A percentile compares a stretch with the other conserved stretches of the same genome.
Conservation (phyloP, 352 stramenopile genomes). For the Detonula confervacea region DNA sequence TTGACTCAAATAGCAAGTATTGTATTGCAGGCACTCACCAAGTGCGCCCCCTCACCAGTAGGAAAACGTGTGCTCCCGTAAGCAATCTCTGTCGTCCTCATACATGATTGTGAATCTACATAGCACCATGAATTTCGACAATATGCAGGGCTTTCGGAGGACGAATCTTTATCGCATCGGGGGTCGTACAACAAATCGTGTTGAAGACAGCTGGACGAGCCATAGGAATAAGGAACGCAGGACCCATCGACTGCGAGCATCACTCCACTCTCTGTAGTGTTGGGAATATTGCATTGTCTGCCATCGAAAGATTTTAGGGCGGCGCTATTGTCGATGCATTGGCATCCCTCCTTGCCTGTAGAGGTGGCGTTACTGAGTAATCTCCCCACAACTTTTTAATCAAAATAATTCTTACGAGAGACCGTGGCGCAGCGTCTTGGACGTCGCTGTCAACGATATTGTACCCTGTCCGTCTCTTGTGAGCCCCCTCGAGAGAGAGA, state of each 20-base stretch:
- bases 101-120: neutral
- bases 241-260: neutral
- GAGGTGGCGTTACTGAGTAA: too few species aligned
- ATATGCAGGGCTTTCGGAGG: neutral
- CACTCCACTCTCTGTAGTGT: neutral
- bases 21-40: too few species aligned
- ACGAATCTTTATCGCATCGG: neutral
- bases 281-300: neutral
- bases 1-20: neutral
- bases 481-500: too few species aligned
- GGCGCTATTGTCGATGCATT: neutral
- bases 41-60: neutral
- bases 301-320: neutral
- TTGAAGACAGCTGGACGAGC: neutral
- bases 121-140: neutral
- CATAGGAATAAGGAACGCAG: slow-evolving; percentile 2
- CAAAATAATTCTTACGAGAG: too few species aligned
- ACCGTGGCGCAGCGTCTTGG: too few species aligned
- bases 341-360: neutral
- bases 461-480: too few species aligned
- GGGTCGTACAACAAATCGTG: slow-evolving; percentile 3
- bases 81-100: neutral
- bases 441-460: too few species aligned
- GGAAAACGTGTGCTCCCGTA: neutral
- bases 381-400: too few species aligned